phyloP scores from a whole-genome alignment of 768 basidiomycete genomes.

The Rhodotorula diobovata region DNA sequence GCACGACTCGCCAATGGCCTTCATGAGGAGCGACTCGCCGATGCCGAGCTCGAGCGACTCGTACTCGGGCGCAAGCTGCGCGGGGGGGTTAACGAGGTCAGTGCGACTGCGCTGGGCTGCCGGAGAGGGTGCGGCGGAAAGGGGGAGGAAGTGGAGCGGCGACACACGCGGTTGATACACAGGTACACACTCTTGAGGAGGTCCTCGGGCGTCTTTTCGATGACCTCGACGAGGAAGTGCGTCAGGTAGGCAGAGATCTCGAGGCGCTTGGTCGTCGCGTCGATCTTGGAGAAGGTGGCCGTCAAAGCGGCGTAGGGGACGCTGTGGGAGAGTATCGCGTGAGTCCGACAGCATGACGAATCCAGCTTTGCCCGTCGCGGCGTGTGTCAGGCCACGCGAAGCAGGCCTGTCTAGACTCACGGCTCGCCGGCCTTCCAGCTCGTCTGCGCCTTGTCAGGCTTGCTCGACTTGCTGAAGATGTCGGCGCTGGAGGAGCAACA shows the following conservation, averaged over 20 bases:
- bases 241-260: constrained; percentile 88
- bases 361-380: too few species aligned
- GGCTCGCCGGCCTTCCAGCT: constrained; percentile 35
- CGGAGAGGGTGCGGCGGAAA: not conserved
- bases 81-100: not conserved
- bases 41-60: constrained; percentile 91
- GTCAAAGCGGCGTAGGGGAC: constrained; percentile 92
- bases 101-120: too few species aligned
- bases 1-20: constrained; percentile 90
- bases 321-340: constrained; percentile 49
- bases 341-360: not conserved
- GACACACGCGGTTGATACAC: constrained; percentile 85
- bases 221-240: constrained; percentile 80
- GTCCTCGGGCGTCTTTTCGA: constrained; percentile 71
- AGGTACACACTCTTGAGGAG: constrained; percentile 87
- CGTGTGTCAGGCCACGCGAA: not conserved
- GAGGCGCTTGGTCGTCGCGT: constrained; percentile 87
- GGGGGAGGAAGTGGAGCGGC: not conserved
- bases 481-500: constrained; percentile 26
- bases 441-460: constrained; percentile 9
- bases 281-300: constrained; percentile 80
- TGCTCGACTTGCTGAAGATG: constrained; percentile 29
- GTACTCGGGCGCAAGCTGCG: constrained; percentile 88
- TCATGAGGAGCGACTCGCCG: constrained; percentile 87
- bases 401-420: not conserved